Base-by-base conservation (phyloP, 2,329 filamentous ascomycete genomes). In the Paecilomyces variotii region DNA sequence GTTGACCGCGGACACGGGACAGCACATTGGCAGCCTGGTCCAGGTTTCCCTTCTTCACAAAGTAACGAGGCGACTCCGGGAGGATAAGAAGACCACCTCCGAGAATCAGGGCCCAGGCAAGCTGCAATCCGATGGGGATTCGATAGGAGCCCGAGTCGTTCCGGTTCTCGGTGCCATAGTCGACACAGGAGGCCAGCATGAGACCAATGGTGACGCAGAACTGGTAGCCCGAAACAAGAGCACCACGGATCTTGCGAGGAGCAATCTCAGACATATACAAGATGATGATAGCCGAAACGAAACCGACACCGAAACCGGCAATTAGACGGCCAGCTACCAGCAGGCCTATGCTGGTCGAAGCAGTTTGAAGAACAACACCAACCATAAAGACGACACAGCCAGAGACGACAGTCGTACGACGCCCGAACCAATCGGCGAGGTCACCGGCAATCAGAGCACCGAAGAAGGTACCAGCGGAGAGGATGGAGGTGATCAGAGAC, bases 21-120 rank as follows among this genome's bases (percentile, higher is more conserved):
- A 96, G 82, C 11, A 84, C 77, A 1, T 74, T 61, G 60, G 85
- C 82, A 34, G 90, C 91, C 58, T 80, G 71, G 50, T 87, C 84
- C 56, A 90, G 79, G 61, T 85, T 78, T 58, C 88, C 88, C 73
- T 86, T 87, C 81, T 90, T 91, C 77, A 96, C 88, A 69, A 84
- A 93, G 81, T 87, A 95, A 70, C 91, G 87, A 55, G 91, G 91
- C 0, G 90, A 93, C 73, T 95, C 91, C 59, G 91, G 91, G 6
- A 96, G 86, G 68, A 90, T 74, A 64, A 91, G 74, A 28, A 95
- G 83, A 68, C 91, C 91, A 54, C 68, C 70, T 35, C 76, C 89
- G 24, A 96, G 86, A 63, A 95, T 87, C 49, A 91, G 27, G 54
- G 88, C 90, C 87, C 89, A 95, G 58, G 85, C 75, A 76, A 92